Evolutionary conservation across 805 yeast species (phyloP).

Genomic region (Lachancea fermentati): DNA sequence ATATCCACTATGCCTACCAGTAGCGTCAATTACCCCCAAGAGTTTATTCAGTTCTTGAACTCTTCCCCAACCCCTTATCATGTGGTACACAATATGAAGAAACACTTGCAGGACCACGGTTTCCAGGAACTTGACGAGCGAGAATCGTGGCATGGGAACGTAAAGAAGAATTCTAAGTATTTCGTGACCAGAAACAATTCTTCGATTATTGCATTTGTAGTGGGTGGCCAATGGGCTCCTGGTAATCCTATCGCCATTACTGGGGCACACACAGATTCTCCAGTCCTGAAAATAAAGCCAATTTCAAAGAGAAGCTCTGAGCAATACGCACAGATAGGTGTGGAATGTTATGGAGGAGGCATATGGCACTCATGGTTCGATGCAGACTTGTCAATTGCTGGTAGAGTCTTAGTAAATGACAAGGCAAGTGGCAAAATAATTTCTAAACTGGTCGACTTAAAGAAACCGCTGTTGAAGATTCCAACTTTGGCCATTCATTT

Average conservation of each 20-base stretch:
- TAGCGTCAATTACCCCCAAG: slow-evolving; percentile 32
- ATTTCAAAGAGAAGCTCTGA: slow-evolving; percentile 61
- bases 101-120: slow-evolving; percentile 52
- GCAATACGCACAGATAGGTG: slow-evolving; percentile 85
- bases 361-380: slow-evolving; percentile 98
- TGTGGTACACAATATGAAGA: slow-evolving; percentile 66
- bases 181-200: slow-evolving; percentile 87
- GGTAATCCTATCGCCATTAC: slow-evolving; percentile 84
- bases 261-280: slow-evolving; percentile 97
- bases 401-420: slow-evolving; percentile 70
- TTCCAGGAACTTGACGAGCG: slow-evolving; percentile 72
- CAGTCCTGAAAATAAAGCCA: slow-evolving; percentile 85
- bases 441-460: slow-evolving; percentile 70
- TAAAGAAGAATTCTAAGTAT: slow-evolving; percentile 58
- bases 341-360: slow-evolving; percentile 93
- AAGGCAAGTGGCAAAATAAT: slow-evolving; percentile 42
- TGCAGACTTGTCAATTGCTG: slow-evolving; percentile 86
- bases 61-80: slow-evolving; percentile 92
- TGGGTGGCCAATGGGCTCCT: slow-evolving; percentile 65
- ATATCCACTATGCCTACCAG: slow-evolving; percentile 16
- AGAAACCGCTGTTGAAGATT: slow-evolving; percentile 79
- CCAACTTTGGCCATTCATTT: slow-evolving; percentile 94
- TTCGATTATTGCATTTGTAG: slow-evolving; percentile 79
- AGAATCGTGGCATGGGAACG: slow-evolving; percentile 55
- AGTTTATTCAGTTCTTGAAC: slow-evolving; percentile 73